Percentiles rank a stretch among this genome's conserved stretches.
Evolutionary conservation across 2,329 filamentous ascomycete genomes (phyloP).

Genomic region (Botrytis fragariae): DNA sequence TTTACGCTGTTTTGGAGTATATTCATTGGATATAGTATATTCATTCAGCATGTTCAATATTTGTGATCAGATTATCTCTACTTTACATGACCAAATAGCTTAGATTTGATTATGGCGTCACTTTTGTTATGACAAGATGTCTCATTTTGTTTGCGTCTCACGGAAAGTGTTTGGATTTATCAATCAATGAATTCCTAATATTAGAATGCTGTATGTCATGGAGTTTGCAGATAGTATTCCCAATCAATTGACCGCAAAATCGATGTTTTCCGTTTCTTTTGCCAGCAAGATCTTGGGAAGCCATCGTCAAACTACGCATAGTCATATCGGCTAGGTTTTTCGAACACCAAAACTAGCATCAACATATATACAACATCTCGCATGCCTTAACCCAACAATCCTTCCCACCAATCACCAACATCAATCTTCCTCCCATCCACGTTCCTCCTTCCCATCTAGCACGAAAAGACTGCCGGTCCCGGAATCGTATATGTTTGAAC

Average conservation of each 20-base stretch:
- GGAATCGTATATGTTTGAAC: constrained; percentile 45
- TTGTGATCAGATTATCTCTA: neutral
- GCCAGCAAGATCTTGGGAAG: neutral
- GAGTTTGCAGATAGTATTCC: neutral
- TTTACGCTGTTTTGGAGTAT: neutral
- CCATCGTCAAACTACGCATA: neutral
- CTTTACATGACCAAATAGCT: neutral
- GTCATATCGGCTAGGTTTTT: neutral
- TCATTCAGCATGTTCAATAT: neutral
- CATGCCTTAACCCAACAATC: neutral
- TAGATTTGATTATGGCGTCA: too few relatives aligned
- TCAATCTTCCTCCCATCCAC: too few relatives aligned
- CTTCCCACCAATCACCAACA: too few relatives aligned
- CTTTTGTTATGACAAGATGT: too few relatives aligned
- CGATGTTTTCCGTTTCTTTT: neutral
- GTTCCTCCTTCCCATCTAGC: constrained; percentile 25
- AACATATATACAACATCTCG: neutral
- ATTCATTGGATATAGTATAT: neutral
- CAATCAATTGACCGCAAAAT: accelerated
- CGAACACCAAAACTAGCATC: too few relatives aligned
- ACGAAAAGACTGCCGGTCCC: constrained; percentile 41
- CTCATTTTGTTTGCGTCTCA: too few relatives aligned
- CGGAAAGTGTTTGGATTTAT: too few relatives aligned
- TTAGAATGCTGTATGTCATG: neutral
- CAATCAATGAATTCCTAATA: neutral